Base-by-base conservation (phyloP, 768 basidiomycete species). In the Dioszegia aurantiaca region DNA sequence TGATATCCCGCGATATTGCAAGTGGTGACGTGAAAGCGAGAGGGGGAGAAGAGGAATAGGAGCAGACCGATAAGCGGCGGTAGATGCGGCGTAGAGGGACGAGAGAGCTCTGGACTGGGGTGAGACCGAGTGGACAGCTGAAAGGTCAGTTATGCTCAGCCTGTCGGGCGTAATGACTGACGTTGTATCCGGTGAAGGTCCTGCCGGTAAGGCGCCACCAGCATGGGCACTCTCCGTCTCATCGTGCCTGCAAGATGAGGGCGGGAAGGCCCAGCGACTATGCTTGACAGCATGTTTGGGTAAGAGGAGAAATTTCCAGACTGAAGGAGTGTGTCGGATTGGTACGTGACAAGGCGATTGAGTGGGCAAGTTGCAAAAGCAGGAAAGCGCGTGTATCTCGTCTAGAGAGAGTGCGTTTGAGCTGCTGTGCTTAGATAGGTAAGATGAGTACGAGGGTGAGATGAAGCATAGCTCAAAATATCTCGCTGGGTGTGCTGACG, bases 11-110 rank as follows among this genome's bases (percentile, higher is more conserved):
- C 56, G 48, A 26, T 6, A 16, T 27, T 58, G 53, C n/a, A 51
- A 37, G 2, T 40, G 27, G 16, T 53, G 51, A 8, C 49, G 44
- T 10, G 28, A 28, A 16, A 47, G 39, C 16, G 31, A 28, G 40
- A 61, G 36, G 53, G 42, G 24, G 28, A 47, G 21, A 24, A 62
- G 60, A 14, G 60, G 53, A 27, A 56, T 58, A 5, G 53, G 56
- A 40, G 28, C 27, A n/a, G 49, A 24, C n/a, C 21, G 54, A 8
- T 17, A 42, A 30, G 37, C 11, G 19, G 55, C 23, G 19, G 36
- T n/a, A 2, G 51, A 2, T 6, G 46, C 16, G 46, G 16, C n/a
- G 11, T 36, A 37, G 33, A 39, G 8, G 11, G 23, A 36, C 21
- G 24, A 26, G 21, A 53, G 24, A 4, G 16, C 26, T 9, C 37